phyloP scores from a whole-genome alignment of 305 asterid genomes.

The Fraxinus baroniana region DNA sequence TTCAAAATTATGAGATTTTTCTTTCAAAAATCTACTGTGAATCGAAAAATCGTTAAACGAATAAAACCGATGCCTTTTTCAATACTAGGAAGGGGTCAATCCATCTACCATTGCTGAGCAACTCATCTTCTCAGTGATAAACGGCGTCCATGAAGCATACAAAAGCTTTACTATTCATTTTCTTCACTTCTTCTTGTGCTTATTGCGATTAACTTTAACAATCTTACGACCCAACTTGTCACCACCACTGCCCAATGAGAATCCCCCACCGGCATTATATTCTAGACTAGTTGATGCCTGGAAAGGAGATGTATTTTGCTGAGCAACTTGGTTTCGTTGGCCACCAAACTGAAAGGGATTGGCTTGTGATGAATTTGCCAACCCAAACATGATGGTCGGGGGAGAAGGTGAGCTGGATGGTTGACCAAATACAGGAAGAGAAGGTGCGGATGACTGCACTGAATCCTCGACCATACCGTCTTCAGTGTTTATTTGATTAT shows the following conservation, averaged over 20 bases:
- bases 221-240: constrained; percentile 38
- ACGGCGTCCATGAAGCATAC: background rate
- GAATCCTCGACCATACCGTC: constrained; percentile 95
- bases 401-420: constrained; percentile 46
- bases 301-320: constrained; percentile 38
- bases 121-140: background rate
- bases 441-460: constrained; percentile 52
- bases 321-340: constrained; percentile 56
- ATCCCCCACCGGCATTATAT: constrained; percentile 38
- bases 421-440: constrained; percentile 53
- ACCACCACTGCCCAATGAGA: constrained; percentile 33
- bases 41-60: background rate
- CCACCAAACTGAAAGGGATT: constrained; percentile 60
- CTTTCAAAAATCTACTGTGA: background rate
- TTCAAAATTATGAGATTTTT: constrained; percentile 10
- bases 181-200: constrained; percentile 29
- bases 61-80: background rate
- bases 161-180: background rate
- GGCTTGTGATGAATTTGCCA: constrained; percentile 36
- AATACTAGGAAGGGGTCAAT: background rate
- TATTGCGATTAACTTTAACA: constrained; percentile 29
- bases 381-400: constrained; percentile 46
- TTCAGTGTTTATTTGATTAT: constrained; percentile 63
- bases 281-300: constrained; percentile 38
- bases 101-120: background rate